phyloP scores from a whole-genome alignment of 1,284 basidiomycete species.

The Moesziomyces antarcticus region DNA sequence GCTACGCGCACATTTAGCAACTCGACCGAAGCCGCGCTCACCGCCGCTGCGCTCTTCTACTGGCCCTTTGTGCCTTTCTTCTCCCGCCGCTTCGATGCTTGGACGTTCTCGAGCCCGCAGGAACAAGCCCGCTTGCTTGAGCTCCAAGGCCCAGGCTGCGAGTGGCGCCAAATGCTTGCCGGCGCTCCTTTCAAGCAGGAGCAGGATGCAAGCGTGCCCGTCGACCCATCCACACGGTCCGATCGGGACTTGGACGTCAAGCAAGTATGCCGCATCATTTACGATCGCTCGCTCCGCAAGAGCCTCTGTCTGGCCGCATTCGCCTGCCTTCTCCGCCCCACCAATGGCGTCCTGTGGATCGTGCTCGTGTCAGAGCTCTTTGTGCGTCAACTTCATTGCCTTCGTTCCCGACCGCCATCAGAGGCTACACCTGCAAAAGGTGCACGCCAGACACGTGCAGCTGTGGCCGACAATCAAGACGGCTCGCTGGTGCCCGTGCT shows the following conservation, averaged over 20 bases:
- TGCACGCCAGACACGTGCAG: neutral
- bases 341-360: slow-evolving; percentile 85
- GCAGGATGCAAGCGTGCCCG: neutral
- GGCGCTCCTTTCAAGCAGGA: neutral
- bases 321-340: slow-evolving; percentile 84
- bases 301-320: slow-evolving; percentile 72
- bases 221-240: slow-evolving; percentile 3
- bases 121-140: slow-evolving; percentile 4
- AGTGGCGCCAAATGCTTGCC: slow-evolving; percentile 6
- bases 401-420: neutral
- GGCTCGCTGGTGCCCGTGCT: slow-evolving; percentile 20
- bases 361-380: slow-evolving; percentile 68
- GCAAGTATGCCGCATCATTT: slow-evolving; percentile 10
- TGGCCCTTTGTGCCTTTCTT: slow-evolving; percentile 72
- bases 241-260: slow-evolving; percentile 18
- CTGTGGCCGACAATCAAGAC: neutral
- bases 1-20: slow-evolving; percentile 91
- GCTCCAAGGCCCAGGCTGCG: slow-evolving; percentile 10
- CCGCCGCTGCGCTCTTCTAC: slow-evolving; percentile 79
- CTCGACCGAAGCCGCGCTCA: slow-evolving; percentile 88
- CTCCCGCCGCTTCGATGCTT: slow-evolving; percentile 13
- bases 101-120: slow-evolving; percentile 5
- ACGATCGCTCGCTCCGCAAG: slow-evolving; percentile 15
- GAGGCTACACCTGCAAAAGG: neutral
- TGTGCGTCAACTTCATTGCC: slow-evolving; percentile 6